Conservation (phyloP, 1,139 yeast genomes). For the Blastobotrys raffinosifermentans region DNA sequence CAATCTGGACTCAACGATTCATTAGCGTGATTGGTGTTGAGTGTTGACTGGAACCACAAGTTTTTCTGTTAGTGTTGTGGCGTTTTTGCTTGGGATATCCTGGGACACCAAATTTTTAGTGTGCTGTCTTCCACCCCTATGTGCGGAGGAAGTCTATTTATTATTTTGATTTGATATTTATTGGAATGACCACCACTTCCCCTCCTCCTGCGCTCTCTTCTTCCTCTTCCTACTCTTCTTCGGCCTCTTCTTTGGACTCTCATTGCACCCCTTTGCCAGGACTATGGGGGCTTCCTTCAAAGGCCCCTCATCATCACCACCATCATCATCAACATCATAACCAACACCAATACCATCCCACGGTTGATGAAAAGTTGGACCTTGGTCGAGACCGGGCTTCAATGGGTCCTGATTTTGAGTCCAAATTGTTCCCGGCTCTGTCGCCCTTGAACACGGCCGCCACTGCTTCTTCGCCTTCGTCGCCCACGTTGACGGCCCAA, state of each 20-base stretch:
- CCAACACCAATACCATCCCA: too few relatives aligned
- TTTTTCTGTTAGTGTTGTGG: too few relatives aligned
- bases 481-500: neutral
- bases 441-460: neutral
- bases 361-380: too few relatives aligned
- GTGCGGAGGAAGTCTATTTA: neutral
- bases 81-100: neutral
- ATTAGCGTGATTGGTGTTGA: too few relatives aligned
- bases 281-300: constrained; percentile 26
- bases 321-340: neutral
- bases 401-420: too few relatives aligned
- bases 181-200: constrained; percentile 17
- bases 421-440: too few relatives aligned
- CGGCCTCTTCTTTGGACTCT: constrained; percentile 15
- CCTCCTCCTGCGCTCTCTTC: constrained; percentile 13
- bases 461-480: neutral
- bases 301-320: neutral
- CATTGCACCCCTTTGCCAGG: constrained; percentile 24
- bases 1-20: too few relatives aligned
- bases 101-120: constrained; percentile 1
- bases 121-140: too few relatives aligned
- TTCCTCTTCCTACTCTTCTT: constrained; percentile 11
- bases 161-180: constrained; percentile 1
- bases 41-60: too few relatives aligned
- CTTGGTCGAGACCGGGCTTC: too few relatives aligned